These are phyloP conservation scores for Hanseniaspora guilliermondii DNA, from an alignment of 805 yeast species.

Conservation along the genomic window DNA sequence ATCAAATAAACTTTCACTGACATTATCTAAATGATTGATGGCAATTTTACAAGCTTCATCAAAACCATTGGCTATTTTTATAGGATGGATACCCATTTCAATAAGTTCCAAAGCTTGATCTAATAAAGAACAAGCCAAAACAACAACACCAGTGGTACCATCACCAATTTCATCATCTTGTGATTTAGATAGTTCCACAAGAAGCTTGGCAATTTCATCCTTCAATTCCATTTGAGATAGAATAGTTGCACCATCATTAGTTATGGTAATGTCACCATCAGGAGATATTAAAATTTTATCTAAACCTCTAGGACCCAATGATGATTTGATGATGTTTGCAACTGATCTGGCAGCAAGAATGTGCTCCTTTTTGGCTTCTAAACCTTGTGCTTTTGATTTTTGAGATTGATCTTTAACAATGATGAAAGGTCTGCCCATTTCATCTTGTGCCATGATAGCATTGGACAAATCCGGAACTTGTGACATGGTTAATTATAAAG, in stretches of 20 bases:
- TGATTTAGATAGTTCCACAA: conserved; percentile 85
- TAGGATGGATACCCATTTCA: conserved; percentile 95
- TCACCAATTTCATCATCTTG: conserved; percentile 99
- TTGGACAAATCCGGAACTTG: conserved; percentile 82
- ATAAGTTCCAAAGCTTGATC: conserved; percentile 91
- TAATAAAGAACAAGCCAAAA: conserved; percentile 81
- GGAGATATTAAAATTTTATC: conserved; percentile 91
- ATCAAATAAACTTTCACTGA: conserved; percentile 45
- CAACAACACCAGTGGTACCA: conserved; percentile 98
- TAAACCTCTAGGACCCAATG: conserved; percentile 95
- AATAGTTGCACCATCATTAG: conserved; percentile 98
- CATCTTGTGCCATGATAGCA: conserved; percentile 98
- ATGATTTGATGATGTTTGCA: conserved; percentile 79
- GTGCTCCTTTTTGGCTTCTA: conserved; percentile 73
- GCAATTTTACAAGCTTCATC: conserved; percentile 95
- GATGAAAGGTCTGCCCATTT: conserved; percentile 96
- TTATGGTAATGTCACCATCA: conserved; percentile 95
- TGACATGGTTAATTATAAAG: conserved; percentile 2
- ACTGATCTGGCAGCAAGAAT: conserved; percentile 91
- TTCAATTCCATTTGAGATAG: conserved; percentile 90
- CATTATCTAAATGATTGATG: conserved; percentile 55
- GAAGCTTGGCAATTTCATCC: conserved; percentile 86
- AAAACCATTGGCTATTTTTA: conserved; percentile 90
- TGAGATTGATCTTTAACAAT: conserved; percentile 79
- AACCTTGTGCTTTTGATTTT: conserved; percentile 56